Evolutionary conservation across 2,329 filamentous ascomycete genomes (phyloP), one percentile per base, ranked within the genome.

Genomic region (Dactylellina haptotyla): DNA sequence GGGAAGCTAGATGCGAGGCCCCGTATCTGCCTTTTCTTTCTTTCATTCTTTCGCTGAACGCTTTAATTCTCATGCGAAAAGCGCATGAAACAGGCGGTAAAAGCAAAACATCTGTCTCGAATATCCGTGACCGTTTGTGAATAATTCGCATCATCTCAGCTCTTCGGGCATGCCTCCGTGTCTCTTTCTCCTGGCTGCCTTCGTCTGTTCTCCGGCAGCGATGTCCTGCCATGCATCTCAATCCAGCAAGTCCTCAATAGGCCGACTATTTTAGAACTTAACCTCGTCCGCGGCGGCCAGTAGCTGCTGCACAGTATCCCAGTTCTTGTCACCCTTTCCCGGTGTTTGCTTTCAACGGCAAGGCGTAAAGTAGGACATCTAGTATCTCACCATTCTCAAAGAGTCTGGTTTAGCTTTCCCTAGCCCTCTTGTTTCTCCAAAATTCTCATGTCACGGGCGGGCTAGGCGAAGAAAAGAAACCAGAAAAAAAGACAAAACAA

Each of bases 401-500:
- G 53, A n/a, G n/a, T n/a, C n/a, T n/a, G n/a, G n/a, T n/a, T n/a
- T n/a, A n/a, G n/a, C n/a, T n/a, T n/a, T n/a, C n/a, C n/a, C n/a
- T n/a, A n/a, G n/a, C n/a, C n/a, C n/a, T n/a, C n/a, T n/a, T n/a
- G n/a, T n/a, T n/a, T n/a, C n/a, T n/a, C n/a, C n/a, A n/a, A n/a
- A n/a, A n/a, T n/a, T n/a, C n/a, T 18, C 50, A 54, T 41, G 25
- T 59, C 53, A 28, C 34, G 56, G 50, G 26, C 46, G 23, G 37
- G 12, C 56, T 59, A 48, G 56, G 56, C 56, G 16, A 59, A 34
- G 26, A 32, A 46, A 48, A 59, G 56, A 32, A 58, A 58, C n/a
- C n/a, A n/a, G n/a, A n/a, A n/a, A n/a, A n/a, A n/a, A n/a, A n/a
- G n/a, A n/a, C n/a, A n/a, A n/a, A n/a, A n/a, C n/a, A n/a, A n/a